These are phyloP conservation scores for Euclidium syriacum DNA, from an alignment of 345 rosid species.

Conservation along the genomic window DNA sequence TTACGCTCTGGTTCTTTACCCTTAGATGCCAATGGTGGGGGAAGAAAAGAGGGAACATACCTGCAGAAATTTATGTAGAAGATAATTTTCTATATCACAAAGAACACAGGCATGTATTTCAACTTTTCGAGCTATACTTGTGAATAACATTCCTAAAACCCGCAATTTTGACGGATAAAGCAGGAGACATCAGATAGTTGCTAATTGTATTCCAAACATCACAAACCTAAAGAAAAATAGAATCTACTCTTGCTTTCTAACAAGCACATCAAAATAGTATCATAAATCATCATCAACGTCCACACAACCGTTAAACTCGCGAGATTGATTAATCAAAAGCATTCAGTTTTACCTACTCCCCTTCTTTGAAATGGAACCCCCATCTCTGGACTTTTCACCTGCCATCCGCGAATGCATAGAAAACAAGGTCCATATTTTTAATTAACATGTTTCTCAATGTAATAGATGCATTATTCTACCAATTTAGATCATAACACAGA, in stretches of 20 bases:
- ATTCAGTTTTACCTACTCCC: slow-evolving; percentile 85
- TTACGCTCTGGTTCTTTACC: slow-evolving; percentile 73
- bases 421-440: slow-evolving; percentile 73
- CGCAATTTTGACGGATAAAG: neutral
- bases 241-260: neutral
- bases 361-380: slow-evolving; percentile 90
- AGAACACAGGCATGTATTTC: neutral
- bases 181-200: neutral
- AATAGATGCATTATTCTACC: slow-evolving; percentile 46
- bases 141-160: neutral
- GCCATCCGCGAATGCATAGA: slow-evolving; percentile 86
- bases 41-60: slow-evolving; percentile 91
- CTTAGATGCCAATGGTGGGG: slow-evolving; percentile 74
- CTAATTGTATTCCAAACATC: neutral
- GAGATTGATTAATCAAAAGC: slow-evolving; percentile 51
- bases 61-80: slow-evolving; percentile 45
- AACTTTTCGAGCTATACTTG: neutral
- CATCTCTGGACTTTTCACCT: slow-evolving; percentile 99
- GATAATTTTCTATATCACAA: slow-evolving; percentile 37
- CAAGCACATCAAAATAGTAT: slow-evolving; percentile 9
- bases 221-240: neutral
- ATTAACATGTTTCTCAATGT: slow-evolving; percentile 52
- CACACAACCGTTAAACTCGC: slow-evolving; percentile 22
- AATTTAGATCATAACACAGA: slow-evolving; percentile 31
- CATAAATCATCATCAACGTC: slow-evolving; percentile 16